A percentile compares a stretch with the other conserved stretches of the same genome.
Evolutionary conservation across 1,139 yeast species (phyloP).

Genomic region (Zhuliangozyma parablackwelliae): DNA sequence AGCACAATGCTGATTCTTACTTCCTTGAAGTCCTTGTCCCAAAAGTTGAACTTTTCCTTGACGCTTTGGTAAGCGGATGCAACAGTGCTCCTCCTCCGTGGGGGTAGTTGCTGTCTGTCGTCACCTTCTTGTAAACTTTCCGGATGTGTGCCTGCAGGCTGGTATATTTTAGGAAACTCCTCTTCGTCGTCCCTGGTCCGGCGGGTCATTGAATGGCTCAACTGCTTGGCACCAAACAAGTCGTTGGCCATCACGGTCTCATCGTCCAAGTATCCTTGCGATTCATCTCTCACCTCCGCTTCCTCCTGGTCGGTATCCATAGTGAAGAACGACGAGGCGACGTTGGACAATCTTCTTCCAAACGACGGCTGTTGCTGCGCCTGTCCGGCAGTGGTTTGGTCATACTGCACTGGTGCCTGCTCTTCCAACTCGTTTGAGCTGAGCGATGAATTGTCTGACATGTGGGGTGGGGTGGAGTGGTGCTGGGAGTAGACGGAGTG

Average conservation of each 20-base stretch:
- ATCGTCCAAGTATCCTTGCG: constrained; percentile 2
- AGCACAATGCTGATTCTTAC: constrained; percentile 16
- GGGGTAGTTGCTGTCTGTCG: too few relatives aligned
- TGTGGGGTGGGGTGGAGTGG: too few relatives aligned
- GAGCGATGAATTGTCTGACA: too few relatives aligned
- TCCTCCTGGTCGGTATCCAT: background rate
- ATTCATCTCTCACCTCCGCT: constrained; percentile 5
- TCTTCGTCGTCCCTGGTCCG: constrained; percentile 5
- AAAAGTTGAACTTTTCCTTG: constrained; percentile 19
- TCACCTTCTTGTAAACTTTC: background rate
- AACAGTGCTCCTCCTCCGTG: constrained; percentile 19
- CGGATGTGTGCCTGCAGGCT: background rate
- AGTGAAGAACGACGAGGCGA: constrained; percentile 11
- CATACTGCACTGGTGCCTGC: constrained; percentile 3
- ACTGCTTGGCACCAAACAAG: constrained; percentile 12
- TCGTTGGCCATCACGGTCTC: constrained; percentile 5
- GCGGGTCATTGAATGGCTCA: constrained; percentile 4
- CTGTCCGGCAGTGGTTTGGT: background rate
- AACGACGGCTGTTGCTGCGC: constrained; percentile 4
- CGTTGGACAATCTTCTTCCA: constrained; percentile 12
- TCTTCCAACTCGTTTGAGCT: constrained; percentile 1
- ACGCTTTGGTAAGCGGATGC: constrained; percentile 15
- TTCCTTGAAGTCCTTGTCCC: constrained; percentile 25
- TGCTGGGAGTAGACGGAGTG: too few relatives aligned
- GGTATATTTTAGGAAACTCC: constrained; percentile 8